A percentile compares a stretch with the other conserved stretches of the same genome.
These are phyloP conservation scores for Lepidium sativum DNA, from an alignment of 345 rosid species.

Conservation along the genomic window DNA sequence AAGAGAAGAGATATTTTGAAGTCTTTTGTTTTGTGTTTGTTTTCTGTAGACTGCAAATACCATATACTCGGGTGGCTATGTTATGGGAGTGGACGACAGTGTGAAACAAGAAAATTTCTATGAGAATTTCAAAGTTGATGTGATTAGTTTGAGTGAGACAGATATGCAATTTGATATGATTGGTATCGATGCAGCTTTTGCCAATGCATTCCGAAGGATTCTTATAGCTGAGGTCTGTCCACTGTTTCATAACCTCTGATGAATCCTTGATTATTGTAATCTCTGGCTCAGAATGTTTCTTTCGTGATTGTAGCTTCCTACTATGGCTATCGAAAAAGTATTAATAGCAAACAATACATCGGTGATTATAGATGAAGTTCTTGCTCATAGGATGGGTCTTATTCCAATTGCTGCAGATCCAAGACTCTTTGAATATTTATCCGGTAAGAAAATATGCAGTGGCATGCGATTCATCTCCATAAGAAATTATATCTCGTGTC, in stretches of 20 bases:
- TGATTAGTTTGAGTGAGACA: slow-evolving; percentile 41
- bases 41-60: slow-evolving; percentile 48
- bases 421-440: slow-evolving; percentile 71
- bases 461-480: neutral
- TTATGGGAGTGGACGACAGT: slow-evolving; percentile 51
- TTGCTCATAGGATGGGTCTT: slow-evolving; percentile 90
- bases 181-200: slow-evolving; percentile 75
- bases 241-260: neutral
- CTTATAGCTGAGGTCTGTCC: slow-evolving; percentile 75
- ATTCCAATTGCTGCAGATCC: slow-evolving; percentile 85
- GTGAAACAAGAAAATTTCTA: slow-evolving; percentile 38
- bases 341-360: slow-evolving; percentile 85
- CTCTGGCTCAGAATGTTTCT: neutral
- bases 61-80: slow-evolving; percentile 55
- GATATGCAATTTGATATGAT: slow-evolving; percentile 85
- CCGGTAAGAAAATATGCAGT: slow-evolving; percentile 42
- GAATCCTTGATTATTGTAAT: neutral
- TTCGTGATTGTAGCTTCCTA: slow-evolving; percentile 49
- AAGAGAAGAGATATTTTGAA: too few relatives aligned
- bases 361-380: slow-evolving; percentile 81
- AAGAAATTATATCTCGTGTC: neutral
- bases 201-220: slow-evolving; percentile 87
- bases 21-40: slow-evolving; percentile 16
- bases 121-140: slow-evolving; percentile 54
- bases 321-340: slow-evolving; percentile 96